Conservation (phyloP, 192 early-diverging fungal genomes). For the Phycomyces blakesleeanus region DNA sequence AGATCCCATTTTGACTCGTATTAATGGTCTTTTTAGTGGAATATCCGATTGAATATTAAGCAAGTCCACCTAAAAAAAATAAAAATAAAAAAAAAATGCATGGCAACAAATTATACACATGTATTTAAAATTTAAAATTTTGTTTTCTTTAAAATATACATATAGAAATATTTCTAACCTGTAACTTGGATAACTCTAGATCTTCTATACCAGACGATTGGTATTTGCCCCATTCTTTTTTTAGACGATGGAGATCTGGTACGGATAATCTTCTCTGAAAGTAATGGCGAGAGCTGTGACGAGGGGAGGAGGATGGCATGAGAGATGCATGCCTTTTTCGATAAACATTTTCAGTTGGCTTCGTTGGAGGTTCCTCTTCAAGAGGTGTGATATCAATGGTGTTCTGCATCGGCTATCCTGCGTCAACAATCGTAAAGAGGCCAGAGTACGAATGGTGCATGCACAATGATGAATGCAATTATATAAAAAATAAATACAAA, state of each 20-base stretch:
- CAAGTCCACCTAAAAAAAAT: slow-evolving; percentile 25
- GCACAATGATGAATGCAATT: background rate
- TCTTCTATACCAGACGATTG: background rate
- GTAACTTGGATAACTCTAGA: slow-evolving; percentile 3
- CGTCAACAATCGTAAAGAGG: background rate
- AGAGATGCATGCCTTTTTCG: background rate
- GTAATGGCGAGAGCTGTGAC: background rate
- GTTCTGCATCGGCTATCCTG: background rate
- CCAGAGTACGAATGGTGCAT: background rate
- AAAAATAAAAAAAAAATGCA: too few relatives aligned
- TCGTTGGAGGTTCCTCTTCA: background rate
- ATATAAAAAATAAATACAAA: too few relatives aligned
- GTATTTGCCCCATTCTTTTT: slow-evolving; percentile 14
- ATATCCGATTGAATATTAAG: slow-evolving; percentile 19
- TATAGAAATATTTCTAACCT: background rate
- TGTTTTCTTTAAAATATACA: background rate
- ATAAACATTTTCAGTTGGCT: background rate
- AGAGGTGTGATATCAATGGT: background rate
- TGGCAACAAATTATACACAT: too few relatives aligned
- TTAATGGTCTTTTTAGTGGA: slow-evolving; percentile 14
- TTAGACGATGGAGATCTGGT: slow-evolving; percentile 21
- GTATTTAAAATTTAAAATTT: too few relatives aligned
- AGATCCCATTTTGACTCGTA: slow-evolving; percentile 25
- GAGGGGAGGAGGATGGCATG: background rate
- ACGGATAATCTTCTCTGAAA: slow-evolving; percentile 18